These are phyloP conservation scores for Margaritispora aquatica DNA, from an alignment of 495 filamentous ascomycete species.

Conservation along the genomic window DNA sequence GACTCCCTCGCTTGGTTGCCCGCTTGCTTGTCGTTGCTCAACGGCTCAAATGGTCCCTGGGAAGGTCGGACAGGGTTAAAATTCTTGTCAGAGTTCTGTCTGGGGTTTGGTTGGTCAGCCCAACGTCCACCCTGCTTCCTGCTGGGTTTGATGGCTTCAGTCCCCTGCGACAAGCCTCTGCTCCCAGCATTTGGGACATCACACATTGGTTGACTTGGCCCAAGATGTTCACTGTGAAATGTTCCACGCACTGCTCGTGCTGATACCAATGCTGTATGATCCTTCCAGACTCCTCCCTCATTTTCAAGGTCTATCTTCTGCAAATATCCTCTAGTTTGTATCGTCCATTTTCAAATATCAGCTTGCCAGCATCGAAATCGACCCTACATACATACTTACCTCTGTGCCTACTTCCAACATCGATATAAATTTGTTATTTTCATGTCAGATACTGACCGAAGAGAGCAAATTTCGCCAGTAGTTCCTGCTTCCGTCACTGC, in stretches of 20 bases:
- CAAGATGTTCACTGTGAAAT: not conserved
- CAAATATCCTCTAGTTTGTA: not conserved
- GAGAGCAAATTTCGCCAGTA: not conserved
- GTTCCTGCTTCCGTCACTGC: slow-evolving; percentile 21
- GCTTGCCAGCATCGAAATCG: too few relatives aligned
- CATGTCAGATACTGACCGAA: not conserved
- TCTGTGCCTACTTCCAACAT: too few relatives aligned
- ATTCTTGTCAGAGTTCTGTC: not conserved
- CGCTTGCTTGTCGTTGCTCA: not conserved
- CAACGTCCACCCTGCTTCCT: not conserved
- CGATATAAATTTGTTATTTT: too few relatives aligned
- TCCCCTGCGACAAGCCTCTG: not conserved
- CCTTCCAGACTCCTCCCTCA: slow-evolving; percentile 4
- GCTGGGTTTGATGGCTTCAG: not conserved
- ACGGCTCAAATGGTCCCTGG: not conserved
- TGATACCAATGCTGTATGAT: slow-evolving; percentile 10
- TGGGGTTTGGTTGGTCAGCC: not conserved
- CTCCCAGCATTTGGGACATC: not conserved
- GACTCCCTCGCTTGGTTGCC: not conserved
- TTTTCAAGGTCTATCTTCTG: not conserved
- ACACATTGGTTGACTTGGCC: slow-evolving; percentile 1
- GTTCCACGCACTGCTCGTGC: slow-evolving; percentile 10
- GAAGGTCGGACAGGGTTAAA: not conserved
- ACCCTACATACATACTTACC: too few relatives aligned
- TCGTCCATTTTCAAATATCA: not conserved